Evolutionary conservation across 495 filamentous ascomycete genomes (phyloP).

Genomic region (Elaphomyces granulatus): DNA sequence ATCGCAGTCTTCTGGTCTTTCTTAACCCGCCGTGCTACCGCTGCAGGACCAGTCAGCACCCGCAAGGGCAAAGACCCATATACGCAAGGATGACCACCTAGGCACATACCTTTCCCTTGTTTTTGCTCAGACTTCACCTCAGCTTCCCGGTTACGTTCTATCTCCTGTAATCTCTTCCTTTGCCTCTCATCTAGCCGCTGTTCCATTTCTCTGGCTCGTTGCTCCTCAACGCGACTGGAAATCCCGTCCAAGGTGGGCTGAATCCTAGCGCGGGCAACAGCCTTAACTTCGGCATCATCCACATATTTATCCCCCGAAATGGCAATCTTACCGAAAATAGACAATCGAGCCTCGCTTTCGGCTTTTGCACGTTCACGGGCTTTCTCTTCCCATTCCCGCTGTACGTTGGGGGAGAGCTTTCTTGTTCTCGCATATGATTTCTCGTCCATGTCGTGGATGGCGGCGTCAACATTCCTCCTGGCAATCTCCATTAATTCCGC

Average conservation of each 20-base stretch:
- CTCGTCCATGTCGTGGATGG: slow-evolving; percentile 65
- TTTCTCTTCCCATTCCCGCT: slow-evolving; percentile 66
- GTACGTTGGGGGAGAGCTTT: slow-evolving; percentile 51
- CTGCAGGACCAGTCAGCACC: neutral
- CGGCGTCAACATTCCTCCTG: slow-evolving; percentile 67
- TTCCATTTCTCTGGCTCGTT: slow-evolving; percentile 46
- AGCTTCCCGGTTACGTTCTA: slow-evolving; percentile 41
- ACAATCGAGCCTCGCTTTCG: slow-evolving; percentile 42
- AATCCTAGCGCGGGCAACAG: slow-evolving; percentile 63
- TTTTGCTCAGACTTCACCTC: slow-evolving; percentile 37
- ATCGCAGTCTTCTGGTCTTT: neutral
- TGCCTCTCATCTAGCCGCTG: slow-evolving; percentile 39
- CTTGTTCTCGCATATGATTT: slow-evolving; percentile 63
- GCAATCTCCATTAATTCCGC: slow-evolving; percentile 62
- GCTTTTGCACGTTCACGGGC: slow-evolving; percentile 51
- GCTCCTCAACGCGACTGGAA: slow-evolving; percentile 53
- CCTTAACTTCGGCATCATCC: slow-evolving; percentile 64
- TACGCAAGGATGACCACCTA: no score
- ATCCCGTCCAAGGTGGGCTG: slow-evolving; percentile 90
- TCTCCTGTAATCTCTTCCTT: slow-evolving; percentile 25
- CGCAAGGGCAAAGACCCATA: no score
- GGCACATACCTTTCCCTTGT: slow-evolving; percentile 34
- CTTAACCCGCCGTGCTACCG: neutral
- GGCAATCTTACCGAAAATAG: slow-evolving; percentile 49
- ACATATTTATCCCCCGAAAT: slow-evolving; percentile 73